These are phyloP conservation scores for Kwoniella shandongensis DNA, from an alignment of 768 basidiomycete species.

Conservation along the genomic window DNA sequence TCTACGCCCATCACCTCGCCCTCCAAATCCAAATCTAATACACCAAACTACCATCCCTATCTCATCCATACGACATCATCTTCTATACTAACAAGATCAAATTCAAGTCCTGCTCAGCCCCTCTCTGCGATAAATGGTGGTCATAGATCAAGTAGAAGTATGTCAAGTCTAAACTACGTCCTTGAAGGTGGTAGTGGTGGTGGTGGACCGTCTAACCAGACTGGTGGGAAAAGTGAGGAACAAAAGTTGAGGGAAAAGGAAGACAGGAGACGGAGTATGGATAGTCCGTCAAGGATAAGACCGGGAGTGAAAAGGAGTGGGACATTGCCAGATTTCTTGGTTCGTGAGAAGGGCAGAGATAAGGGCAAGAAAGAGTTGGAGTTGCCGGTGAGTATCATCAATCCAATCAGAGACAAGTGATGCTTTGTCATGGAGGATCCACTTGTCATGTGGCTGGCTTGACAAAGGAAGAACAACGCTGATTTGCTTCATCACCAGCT, in stretches of 20 bases:
- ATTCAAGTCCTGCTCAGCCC: constrained; percentile 42
- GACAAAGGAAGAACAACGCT: too few relatives aligned
- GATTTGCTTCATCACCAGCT: constrained; percentile 10
- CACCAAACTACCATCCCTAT: constrained; percentile 42
- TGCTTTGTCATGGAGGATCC: too few relatives aligned
- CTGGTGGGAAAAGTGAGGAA: not conserved
- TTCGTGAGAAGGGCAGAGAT: constrained; percentile 7
- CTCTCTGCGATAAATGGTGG: constrained; percentile 7
- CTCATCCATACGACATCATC: constrained; percentile 44
- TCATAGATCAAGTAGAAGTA: constrained; percentile 35
- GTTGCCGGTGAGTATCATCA: constrained; percentile 38
- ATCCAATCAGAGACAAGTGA: too few relatives aligned
- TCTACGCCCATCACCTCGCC: constrained; percentile 13
- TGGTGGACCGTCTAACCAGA: too few relatives aligned
- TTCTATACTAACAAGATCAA: constrained; percentile 42
- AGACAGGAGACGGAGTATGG: constrained; percentile 28
- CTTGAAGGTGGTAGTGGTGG: not conserved
- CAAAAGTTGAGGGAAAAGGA: constrained; percentile 18
- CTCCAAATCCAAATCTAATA: constrained; percentile 10
- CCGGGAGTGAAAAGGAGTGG: constrained; percentile 32
- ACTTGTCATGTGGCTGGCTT: too few relatives aligned
- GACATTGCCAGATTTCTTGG: constrained; percentile 26
- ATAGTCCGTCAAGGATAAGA: constrained; percentile 22
- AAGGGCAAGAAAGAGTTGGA: constrained; percentile 26
- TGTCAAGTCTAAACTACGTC: constrained; percentile 22